phyloP scores from a whole-genome alignment of 2,329 filamentous ascomycete genomes.

The Claviceps humidiphila region DNA sequence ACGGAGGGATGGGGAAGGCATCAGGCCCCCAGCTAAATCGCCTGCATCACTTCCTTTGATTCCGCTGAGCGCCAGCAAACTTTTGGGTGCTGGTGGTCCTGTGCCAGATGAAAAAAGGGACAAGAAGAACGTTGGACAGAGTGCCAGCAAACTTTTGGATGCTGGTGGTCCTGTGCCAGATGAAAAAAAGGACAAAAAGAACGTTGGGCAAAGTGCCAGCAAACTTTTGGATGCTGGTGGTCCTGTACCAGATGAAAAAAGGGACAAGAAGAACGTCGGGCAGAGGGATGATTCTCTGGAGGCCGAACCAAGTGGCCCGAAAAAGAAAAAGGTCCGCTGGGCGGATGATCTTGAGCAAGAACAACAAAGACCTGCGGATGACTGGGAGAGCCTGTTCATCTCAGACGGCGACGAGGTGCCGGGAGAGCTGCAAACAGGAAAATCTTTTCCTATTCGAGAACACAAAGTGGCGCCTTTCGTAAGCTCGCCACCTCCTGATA shows the following conservation, averaged over 20 bases:
- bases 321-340: constrained; percentile 5
- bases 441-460: neutral
- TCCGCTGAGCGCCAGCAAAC: neutral
- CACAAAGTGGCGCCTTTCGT: neutral
- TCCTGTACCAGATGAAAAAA: neutral
- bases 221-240: neutral
- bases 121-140: neutral
- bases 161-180: neutral
- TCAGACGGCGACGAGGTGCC: neutral
- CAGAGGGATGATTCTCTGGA: neutral
- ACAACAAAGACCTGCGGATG: neutral
- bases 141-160: neutral
- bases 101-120: neutral
- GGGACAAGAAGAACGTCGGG: neutral
- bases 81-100: neutral
- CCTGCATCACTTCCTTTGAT: neutral
- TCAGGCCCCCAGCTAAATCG: constrained; percentile 1
- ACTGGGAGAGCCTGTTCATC: constrained; percentile 3
- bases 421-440: neutral
- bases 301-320: neutral
- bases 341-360: constrained; percentile 1
- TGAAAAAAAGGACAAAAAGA: neutral
- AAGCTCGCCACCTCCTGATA: neutral
- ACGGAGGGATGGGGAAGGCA: constrained; percentile 5
- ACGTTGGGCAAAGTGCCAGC: neutral